These are phyloP conservation scores for Veloporphyrellus conicus DNA, from an alignment of 1,284 basidiomycete species.

Conservation along the genomic window DNA sequence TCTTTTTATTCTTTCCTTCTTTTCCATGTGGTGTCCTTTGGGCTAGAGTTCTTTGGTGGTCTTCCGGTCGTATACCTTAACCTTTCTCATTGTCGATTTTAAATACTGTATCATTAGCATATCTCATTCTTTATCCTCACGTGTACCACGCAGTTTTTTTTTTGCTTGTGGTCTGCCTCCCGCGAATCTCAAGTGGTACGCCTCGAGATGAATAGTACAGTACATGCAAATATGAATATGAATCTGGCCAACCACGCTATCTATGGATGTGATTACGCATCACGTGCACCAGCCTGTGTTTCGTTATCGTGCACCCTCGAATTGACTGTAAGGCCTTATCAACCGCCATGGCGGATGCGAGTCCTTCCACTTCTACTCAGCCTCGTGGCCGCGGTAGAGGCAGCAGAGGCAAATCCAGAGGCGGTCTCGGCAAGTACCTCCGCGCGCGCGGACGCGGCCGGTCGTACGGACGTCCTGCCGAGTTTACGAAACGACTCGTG, in stretches of 20 bases:
- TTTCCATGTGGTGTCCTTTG: constrained; percentile 15
- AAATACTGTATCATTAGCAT: constrained; percentile 20
- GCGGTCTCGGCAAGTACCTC: constrained; percentile 68
- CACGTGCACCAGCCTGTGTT: too few relatives aligned
- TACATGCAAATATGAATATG: too few relatives aligned
- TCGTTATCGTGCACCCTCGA: too few relatives aligned
- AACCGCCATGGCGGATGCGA: constrained; percentile 20
- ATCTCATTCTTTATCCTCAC: background rate
- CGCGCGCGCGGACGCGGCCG: constrained; percentile 61
- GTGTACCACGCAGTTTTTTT: background rate
- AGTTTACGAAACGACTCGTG: constrained; percentile 54
- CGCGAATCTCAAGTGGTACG: too few relatives aligned
- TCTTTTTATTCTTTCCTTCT: background rate
- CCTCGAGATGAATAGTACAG: too few relatives aligned
- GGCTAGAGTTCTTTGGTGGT: constrained; percentile 6
- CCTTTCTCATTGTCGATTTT: background rate
- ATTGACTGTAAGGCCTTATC: too few relatives aligned
- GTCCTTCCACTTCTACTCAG: constrained; percentile 8
- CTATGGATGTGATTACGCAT: too few relatives aligned
- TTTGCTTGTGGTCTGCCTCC: background rate
- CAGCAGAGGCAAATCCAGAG: constrained; percentile 51
- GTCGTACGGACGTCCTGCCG: constrained; percentile 57
- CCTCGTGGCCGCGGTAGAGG: constrained; percentile 39
- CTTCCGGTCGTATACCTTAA: constrained; percentile 4
- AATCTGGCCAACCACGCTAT: too few relatives aligned